Base-by-base conservation (phyloP, 371 early-diverging fungal species). In the Syncephalastrum contaminatum region DNA sequence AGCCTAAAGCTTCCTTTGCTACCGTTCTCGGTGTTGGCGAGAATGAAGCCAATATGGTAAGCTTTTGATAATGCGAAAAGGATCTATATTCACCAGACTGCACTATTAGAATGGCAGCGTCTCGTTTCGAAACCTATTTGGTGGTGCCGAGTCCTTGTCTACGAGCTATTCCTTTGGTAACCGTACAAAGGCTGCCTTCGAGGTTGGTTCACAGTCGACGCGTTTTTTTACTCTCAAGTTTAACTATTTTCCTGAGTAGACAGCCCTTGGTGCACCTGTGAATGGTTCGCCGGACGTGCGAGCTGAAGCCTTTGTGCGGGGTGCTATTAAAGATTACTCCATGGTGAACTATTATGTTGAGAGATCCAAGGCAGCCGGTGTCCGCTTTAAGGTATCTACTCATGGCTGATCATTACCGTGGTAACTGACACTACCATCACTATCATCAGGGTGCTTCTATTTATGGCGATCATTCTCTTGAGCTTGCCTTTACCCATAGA, bases 101-200 rank as follows among this genome's bases (percentile, higher is more conserved):
- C 2, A 8, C 7, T 5, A 12, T 30, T 69, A 83, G 84, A 77
- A 69, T 64, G 89, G 70, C 59, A 73, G 85, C 12, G 58, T 85
- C 55, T 74, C 72, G 19, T 55, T 87, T 27, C 76, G 88, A 58
- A 94, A 95, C 58, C 66, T 88, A 13, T 88, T 91, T 64, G 95
- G 95, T 27, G 88, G 85, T 43, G 95, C 87, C n/a, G 95, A 95
- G 69, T 73, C 80, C 15, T 56, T 87, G 4, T 78, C 71, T 54
- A 76, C 80, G 4, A 87, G 75, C 61, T 84, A 84, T 43, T 65
- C 85, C 30, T 84, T 91, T 51, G 88, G 88, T 43, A 87, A 78
- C 46, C 80, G 82, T 53, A 89, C 88, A 14, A 85, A 79, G 47
- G 80, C 88, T 22, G 81, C 88, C 24, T 77, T 86, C 56, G 86